Base-by-base conservation (phyloP, 75 land plant genomes). In the Ceratopteris richardii region DNA sequence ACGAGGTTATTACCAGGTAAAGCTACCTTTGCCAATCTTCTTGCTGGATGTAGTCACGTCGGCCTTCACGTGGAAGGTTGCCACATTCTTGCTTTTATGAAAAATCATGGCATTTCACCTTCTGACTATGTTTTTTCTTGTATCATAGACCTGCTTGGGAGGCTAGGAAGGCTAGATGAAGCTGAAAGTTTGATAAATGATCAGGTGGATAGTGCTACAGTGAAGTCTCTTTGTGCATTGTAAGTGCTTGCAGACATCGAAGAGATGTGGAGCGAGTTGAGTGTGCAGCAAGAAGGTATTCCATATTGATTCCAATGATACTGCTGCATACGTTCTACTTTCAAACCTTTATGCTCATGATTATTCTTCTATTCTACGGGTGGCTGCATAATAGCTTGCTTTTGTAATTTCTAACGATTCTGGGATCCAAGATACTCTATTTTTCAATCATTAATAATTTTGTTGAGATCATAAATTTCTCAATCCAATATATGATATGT, bases 131-230 rank as follows among this genome's bases (percentile, higher is more conserved):
- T 71, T 29, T 56, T 2, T 44, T 54, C 63, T 25, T 77, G 80
- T 37, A 43, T 77, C n/a, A 71, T 71, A 29, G 75, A 71, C 52
- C 64, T 77, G 16, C 68, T 77, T 16, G 71, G 75, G 29, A 69
- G 80, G 12, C 71, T 74, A 50, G 80, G 80, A 58, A 77, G 65
- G 51, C 43, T 77, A 10, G 61, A 30, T 21, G 80, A 77, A 29
- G 75, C 80, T 29, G 71, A 77, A 64, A 37, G 40, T 7, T 77
- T 67, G 27, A 77, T 77, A 0, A 24, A 50, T 31, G 71, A 70
- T 29, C 75, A 70, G 24, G 64, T 64, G 0, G 60, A 71, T 9
- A 28, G 29, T 27, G 41, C 0, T 4, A 50, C 24, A 20, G 24
- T 23, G 2, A 50, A 23, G 6, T 50, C 51, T 23, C 72, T 74